phyloP scores from a whole-genome alignment of 2,329 filamentous ascomycete species.

The Cladosporium oxysporum region DNA sequence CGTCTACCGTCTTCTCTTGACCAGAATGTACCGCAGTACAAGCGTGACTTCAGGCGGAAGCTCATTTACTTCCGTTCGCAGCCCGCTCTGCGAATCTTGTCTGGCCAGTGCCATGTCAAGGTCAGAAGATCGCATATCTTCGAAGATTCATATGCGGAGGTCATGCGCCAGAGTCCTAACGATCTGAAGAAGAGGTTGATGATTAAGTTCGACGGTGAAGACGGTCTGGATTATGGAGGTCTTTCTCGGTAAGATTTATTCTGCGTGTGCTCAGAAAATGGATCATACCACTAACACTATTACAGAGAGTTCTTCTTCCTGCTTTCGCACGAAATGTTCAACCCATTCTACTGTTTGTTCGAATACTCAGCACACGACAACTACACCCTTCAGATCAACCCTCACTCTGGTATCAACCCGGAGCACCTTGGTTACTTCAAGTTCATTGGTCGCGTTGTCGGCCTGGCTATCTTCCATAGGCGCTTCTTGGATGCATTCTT shows the following conservation, averaged over 20 bases:
- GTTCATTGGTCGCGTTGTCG: slow-evolving; percentile 96
- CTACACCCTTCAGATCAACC: slow-evolving; percentile 99
- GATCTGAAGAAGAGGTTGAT: slow-evolving; percentile 98
- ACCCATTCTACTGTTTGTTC: slow-evolving; percentile 98
- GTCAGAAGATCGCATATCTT: slow-evolving; percentile 96
- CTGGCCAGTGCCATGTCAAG: slow-evolving; percentile 97
- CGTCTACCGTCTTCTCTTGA: slow-evolving; percentile 92
- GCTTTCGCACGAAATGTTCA: slow-evolving; percentile 99
- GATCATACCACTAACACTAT: slow-evolving; percentile 31
- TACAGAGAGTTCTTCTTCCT: slow-evolving; percentile 96
- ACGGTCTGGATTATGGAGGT: slow-evolving; percentile 96
- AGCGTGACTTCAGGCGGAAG: slow-evolving; percentile 97
- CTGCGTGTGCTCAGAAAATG: background rate
- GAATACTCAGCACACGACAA: slow-evolving; percentile 99
- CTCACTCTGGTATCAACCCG: slow-evolving; percentile 97
- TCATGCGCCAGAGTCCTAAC: slow-evolving; percentile 91
- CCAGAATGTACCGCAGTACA: slow-evolving; percentile 98
- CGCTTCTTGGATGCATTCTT: slow-evolving; percentile 98
- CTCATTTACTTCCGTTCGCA: slow-evolving; percentile 99
- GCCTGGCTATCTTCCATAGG: slow-evolving; percentile 95
- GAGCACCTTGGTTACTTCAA: slow-evolving; percentile 99
- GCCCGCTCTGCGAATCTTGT: slow-evolving; percentile 90
- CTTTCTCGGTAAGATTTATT: slow-evolving; percentile 67
- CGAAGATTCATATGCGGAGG: slow-evolving; percentile 97
- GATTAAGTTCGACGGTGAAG: slow-evolving; percentile 99